phyloP scores from a whole-genome alignment of 164 flowering plant genomes.

The Saururus chinensis region DNA sequence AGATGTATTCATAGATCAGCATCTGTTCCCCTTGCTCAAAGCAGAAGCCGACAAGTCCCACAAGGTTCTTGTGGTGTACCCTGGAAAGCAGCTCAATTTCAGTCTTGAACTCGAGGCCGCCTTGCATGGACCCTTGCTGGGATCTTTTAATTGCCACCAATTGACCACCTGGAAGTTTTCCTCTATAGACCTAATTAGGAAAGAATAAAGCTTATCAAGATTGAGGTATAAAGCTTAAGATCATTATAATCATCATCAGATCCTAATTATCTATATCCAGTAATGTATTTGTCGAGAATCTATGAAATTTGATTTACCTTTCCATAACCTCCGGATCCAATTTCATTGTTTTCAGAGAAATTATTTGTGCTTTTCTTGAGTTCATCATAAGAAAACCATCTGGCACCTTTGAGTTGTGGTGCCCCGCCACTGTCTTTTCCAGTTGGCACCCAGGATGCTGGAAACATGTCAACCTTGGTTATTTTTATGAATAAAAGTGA shows the following conservation, averaged over 20 bases:
- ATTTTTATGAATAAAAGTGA: background rate
- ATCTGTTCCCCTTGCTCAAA: slow-evolving; percentile 75
- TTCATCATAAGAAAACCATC: slow-evolving; percentile 73
- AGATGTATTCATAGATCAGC: slow-evolving; percentile 44
- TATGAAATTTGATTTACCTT: slow-evolving; percentile 29
- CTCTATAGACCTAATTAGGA: slow-evolving; percentile 45
- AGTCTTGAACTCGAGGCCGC: slow-evolving; percentile 67
- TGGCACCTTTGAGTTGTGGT: slow-evolving; percentile 68
- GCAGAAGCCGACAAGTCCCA: slow-evolving; percentile 59
- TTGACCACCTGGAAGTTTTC: slow-evolving; percentile 39
- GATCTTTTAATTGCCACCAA: slow-evolving; percentile 65
- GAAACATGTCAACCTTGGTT: background rate
- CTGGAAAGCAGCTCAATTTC: slow-evolving; percentile 71
- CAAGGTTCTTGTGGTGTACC: slow-evolving; percentile 75
- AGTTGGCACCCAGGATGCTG: slow-evolving; percentile 74
- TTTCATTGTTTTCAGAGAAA: slow-evolving; percentile 47
- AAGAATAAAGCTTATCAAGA: background rate
- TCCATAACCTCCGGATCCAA: slow-evolving; percentile 75
- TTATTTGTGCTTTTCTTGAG: slow-evolving; percentile 54
- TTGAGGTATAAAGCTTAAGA: no score
- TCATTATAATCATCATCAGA: no score
- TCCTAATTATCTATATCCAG: no score
- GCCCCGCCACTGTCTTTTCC: slow-evolving; percentile 68
- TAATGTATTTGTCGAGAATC: background rate
- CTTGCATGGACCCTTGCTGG: slow-evolving; percentile 70